Percentiles rank a stretch among this genome's conserved stretches.
Evolutionary conservation across 2,329 filamentous ascomycete genomes (phyloP).

Genomic region (Penicillium sp.): DNA sequence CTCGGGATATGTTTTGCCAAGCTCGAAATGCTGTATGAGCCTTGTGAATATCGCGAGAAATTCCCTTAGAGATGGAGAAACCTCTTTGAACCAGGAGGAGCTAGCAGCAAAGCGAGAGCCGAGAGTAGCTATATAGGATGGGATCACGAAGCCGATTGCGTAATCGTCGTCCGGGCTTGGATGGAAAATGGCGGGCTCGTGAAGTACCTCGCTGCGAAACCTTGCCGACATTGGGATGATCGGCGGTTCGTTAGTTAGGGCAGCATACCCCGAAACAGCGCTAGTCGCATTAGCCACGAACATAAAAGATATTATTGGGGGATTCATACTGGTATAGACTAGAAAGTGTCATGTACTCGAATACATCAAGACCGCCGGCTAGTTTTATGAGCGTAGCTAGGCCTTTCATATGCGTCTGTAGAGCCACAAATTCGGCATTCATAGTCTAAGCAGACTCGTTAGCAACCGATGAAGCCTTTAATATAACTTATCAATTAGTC

Average conservation of each 20-base stretch:
- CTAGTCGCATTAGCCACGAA: neutral
- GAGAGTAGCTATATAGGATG: slow-evolving; percentile 1
- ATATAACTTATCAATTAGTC: neutral
- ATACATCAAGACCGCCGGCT: slow-evolving; percentile 1
- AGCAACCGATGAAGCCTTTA: neutral
- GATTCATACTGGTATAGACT: neutral
- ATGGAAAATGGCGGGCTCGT: neutral
- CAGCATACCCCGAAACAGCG: neutral
- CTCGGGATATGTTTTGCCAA: neutral
- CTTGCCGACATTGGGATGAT: neutral
- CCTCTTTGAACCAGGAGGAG: neutral
- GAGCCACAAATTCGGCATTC: neutral
- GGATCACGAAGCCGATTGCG: neutral
- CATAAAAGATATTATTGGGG: neutral
- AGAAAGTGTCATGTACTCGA: slow-evolving; percentile 3
- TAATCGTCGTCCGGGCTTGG: neutral
- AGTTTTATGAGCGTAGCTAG: neutral
- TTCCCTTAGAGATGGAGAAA: neutral
- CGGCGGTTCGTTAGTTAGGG: neutral
- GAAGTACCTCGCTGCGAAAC: neutral
- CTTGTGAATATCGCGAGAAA: neutral
- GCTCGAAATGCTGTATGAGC: neutral
- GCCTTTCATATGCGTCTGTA: slow-evolving; percentile 1
- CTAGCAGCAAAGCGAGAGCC: slow-evolving; percentile 1
- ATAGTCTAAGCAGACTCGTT: neutral